Evolutionary conservation across 1,284 basidiomycete genomes (phyloP).

Genomic region (Grifola frondosa): DNA sequence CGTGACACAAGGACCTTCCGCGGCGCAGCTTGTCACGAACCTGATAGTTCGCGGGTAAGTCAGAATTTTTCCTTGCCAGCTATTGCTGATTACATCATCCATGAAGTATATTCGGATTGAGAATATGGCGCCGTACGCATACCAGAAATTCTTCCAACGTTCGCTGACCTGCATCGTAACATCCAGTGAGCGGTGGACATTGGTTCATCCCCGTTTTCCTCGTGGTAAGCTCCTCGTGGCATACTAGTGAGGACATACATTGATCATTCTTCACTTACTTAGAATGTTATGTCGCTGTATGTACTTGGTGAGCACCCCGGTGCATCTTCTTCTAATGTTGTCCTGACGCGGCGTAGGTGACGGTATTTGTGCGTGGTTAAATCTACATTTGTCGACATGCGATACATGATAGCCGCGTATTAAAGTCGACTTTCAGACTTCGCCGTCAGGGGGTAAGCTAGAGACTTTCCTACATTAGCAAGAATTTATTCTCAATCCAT

Average conservation of each 20-base stretch:
- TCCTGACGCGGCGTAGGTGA: background rate
- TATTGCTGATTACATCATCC: background rate
- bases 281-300: slow-evolving; percentile 8
- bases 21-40: slow-evolving; percentile 9
- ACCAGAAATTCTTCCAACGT: too few species aligned
- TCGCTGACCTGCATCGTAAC: too few species aligned
- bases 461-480: background rate
- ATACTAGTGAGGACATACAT: too few species aligned
- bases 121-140: slow-evolving; percentile 6
- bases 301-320: slow-evolving; percentile 3
- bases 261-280: background rate
- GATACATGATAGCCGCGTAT: background rate
- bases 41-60: slow-evolving; percentile 8
- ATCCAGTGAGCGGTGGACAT: slow-evolving; percentile 4
- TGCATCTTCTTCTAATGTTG: background rate
- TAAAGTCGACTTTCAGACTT: slow-evolving; percentile 1
- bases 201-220: slow-evolving; percentile 6
- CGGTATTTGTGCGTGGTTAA: slow-evolving; percentile 4
- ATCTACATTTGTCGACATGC: too few species aligned
- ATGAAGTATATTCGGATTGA: slow-evolving; percentile 7
- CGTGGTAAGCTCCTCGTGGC: slow-evolving; percentile 1
- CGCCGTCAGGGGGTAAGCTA: slow-evolving; percentile 4
- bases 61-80: background rate
- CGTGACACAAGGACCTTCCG: too few species aligned
- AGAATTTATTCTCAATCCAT: too few species aligned